Evolutionary conservation across 2,329 filamentous ascomycete genomes (phyloP).

Genomic region (Penicillium verrucosum): DNA sequence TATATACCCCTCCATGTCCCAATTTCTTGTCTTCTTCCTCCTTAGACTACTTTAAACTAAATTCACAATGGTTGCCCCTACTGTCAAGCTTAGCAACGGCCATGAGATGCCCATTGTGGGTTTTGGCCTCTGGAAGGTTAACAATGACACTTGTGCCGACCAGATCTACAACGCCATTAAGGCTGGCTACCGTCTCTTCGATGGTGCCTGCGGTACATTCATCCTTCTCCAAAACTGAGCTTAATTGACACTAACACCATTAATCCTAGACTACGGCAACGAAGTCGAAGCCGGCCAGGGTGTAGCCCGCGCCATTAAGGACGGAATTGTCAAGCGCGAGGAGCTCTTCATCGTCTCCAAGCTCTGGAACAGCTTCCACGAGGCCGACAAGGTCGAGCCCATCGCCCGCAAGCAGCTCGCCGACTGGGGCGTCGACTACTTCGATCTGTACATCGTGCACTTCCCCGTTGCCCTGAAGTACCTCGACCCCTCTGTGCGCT

Average conservation of each 20-base stretch:
- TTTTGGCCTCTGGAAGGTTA: conserved; percentile 73
- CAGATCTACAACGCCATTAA: conserved; percentile 71
- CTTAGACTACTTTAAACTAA: not conserved
- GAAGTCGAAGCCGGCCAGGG: conserved; percentile 75
- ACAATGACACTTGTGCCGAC: conserved; percentile 68
- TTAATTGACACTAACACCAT: not conserved
- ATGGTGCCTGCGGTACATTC: conserved; percentile 55
- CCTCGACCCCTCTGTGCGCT: conserved; percentile 73
- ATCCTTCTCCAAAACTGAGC: not conserved
- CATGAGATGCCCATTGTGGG: conserved; percentile 44
- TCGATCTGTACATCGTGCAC: conserved; percentile 86
- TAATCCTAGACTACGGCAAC: conserved; percentile 71
- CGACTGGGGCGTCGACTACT: conserved; percentile 84
- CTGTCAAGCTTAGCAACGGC: conserved; percentile 29
- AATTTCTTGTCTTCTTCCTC: not conserved
- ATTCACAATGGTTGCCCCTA: conserved; percentile 25
- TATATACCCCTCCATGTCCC: conserved; percentile 4
- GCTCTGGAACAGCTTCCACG: conserved; percentile 91
- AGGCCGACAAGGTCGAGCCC: conserved; percentile 70
- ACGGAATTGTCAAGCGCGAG: conserved; percentile 75
- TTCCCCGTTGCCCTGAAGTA: conserved; percentile 85
- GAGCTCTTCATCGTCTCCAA: conserved; percentile 92
- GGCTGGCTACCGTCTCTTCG: conserved; percentile 59
- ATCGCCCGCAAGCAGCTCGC: conserved; percentile 73
- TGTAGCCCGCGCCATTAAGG: conserved; percentile 73